These are phyloP conservation scores for Phytomonas sp. DNA, from an alignment of 208 protist genomes.

Conservation along the genomic window DNA sequence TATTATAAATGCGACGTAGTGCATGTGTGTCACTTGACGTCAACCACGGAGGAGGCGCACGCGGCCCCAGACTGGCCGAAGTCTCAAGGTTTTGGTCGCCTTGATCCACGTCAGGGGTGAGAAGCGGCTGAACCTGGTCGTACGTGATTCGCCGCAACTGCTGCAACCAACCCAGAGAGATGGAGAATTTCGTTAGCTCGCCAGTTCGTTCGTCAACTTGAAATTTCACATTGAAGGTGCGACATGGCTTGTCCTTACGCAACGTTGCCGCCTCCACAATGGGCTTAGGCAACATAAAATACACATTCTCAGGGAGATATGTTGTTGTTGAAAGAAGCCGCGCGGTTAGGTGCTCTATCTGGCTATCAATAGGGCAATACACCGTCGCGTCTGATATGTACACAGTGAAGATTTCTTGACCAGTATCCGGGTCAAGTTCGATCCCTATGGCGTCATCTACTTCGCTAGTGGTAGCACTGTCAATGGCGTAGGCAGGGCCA, in stretches of 20 bases:
- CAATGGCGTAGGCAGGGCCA: conserved; percentile 76
- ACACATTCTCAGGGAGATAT: conserved; percentile 84
- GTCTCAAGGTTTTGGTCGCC: not conserved
- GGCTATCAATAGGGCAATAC: conserved; percentile 76
- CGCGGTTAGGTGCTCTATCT: conserved; percentile 76
- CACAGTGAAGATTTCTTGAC: conserved; percentile 66
- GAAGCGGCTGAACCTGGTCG: conserved; percentile 64
- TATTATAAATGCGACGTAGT: conserved; percentile 50
- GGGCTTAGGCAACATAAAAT: conserved; percentile 82
- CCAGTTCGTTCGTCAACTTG: conserved; percentile 57
- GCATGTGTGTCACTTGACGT: conserved; percentile 25
- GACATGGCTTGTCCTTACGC: conserved; percentile 70
- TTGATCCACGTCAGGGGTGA: conserved; percentile 9
- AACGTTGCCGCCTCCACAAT: conserved; percentile 83
- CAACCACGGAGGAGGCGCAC: conserved; percentile 45
- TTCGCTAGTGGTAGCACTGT: conserved; percentile 84
- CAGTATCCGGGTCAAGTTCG: conserved; percentile 42
- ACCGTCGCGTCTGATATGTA: conserved; percentile 85
- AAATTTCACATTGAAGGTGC: conserved; percentile 84
- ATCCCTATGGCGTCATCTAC: conserved; percentile 86
- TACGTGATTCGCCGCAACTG: conserved; percentile 83
- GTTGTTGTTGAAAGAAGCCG: conserved; percentile 76
- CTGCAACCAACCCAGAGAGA: conserved; percentile 66
- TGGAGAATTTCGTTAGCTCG: conserved; percentile 63
- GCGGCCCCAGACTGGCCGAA: not conserved